A percentile compares a stretch with the other conserved stretches of the same genome.
Evolutionary conservation across 129 eudicot genomes (phyloP).

Genomic region (Helichrysum umbraculigerum): DNA sequence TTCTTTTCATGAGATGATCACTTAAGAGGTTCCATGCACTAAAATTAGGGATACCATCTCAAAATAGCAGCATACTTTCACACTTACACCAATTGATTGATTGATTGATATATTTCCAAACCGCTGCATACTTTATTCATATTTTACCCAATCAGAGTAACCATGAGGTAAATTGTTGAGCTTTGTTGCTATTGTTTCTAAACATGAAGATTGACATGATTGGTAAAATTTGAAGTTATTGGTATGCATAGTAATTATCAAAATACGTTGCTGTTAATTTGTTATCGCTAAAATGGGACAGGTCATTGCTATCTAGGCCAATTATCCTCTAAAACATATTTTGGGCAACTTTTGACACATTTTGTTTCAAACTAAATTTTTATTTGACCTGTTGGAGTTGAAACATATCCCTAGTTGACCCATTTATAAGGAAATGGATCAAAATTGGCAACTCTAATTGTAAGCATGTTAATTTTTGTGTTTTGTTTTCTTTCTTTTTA

Average conservation of each 20-base stretch:
- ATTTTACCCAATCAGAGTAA: neutral
- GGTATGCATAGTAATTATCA: neutral
- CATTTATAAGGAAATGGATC: neutral
- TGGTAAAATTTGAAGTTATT: neutral
- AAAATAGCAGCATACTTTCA: neutral
- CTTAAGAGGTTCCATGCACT: neutral
- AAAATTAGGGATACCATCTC: neutral
- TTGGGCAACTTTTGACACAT: neutral
- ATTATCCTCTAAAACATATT: neutral
- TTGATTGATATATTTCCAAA: neutral
- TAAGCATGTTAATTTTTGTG: neutral
- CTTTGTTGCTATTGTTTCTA: neutral
- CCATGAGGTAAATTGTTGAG: neutral
- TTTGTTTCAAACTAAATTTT: neutral
- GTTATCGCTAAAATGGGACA: neutral
- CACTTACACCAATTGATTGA: neutral
- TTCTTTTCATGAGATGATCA: neutral
- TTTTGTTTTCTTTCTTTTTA: neutral
- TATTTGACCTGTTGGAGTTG: neutral
- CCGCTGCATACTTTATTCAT: neutral
- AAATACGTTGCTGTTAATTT: no score
- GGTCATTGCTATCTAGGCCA: neutral
- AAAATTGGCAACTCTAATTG: neutral
- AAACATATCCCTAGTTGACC: neutral
- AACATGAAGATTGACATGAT: neutral